A percentile compares a stretch with the other conserved stretches of the same genome.
Conservation (phyloP, 2,329 filamentous ascomycete genomes). For the Immersiporthe knoxdaviesiana region DNA sequence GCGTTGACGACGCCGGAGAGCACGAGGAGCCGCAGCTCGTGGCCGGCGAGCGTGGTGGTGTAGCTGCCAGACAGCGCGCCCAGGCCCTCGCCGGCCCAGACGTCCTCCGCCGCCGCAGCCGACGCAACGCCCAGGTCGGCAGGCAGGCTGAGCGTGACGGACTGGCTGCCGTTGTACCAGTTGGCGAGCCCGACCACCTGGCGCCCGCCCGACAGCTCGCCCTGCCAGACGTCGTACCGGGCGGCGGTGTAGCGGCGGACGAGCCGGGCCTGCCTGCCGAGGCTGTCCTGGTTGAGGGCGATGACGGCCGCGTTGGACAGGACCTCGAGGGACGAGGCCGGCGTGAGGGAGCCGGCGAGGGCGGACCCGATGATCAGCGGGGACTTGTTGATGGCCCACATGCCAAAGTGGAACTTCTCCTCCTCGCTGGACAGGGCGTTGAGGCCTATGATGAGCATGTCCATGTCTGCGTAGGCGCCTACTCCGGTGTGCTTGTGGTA, state of each 20-base stretch:
- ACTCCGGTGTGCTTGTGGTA: slow-evolving; percentile 47
- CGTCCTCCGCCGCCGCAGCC: slow-evolving; percentile 44
- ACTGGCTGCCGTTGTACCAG: slow-evolving; percentile 50
- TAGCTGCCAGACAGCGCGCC: slow-evolving; percentile 39
- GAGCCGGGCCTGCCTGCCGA: slow-evolving; percentile 56
- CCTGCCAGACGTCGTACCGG: slow-evolving; percentile 56
- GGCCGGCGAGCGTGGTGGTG: slow-evolving; percentile 40
- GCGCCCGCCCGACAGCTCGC: slow-evolving; percentile 47
- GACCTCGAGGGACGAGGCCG: slow-evolving; percentile 45
- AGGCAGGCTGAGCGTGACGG: slow-evolving; percentile 46
- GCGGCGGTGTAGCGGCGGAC: slow-evolving; percentile 51
- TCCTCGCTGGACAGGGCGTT: slow-evolving; percentile 48
- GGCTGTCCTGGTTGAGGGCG: slow-evolving; percentile 59
- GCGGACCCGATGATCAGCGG: slow-evolving; percentile 53
- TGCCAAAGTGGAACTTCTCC: slow-evolving; percentile 55
- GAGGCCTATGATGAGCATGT: slow-evolving; percentile 57
- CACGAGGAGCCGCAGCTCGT: slow-evolving; percentile 46
- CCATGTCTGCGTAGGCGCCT: slow-evolving; percentile 55
- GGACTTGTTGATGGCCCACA: slow-evolving; percentile 57
- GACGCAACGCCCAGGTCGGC: slow-evolving; percentile 44
- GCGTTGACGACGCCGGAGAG: slow-evolving; percentile 40
- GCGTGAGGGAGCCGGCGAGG: slow-evolving; percentile 43
- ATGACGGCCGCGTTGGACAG: slow-evolving; percentile 58
- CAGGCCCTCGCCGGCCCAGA: slow-evolving; percentile 44
- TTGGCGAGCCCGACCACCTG: slow-evolving; percentile 53